Conservation (phyloP, 2,329 filamentous ascomycete species). For the Metarhizium sp. region DNA sequence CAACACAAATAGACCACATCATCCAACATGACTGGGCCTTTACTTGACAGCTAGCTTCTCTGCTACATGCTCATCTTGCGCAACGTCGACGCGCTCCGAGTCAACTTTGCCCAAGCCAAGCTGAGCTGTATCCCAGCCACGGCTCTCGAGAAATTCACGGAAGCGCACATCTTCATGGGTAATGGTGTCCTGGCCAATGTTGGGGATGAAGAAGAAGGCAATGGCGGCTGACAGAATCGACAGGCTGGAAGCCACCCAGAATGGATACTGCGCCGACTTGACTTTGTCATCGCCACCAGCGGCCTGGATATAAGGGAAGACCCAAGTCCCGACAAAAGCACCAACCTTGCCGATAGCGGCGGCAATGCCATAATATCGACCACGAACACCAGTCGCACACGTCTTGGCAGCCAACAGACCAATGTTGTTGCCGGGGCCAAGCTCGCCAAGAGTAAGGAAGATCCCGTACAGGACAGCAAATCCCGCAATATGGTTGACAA, state of each 20-base stretch:
- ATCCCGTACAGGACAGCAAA: conserved; percentile 28
- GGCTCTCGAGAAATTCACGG: conserved; percentile 57
- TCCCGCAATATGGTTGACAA: conserved; percentile 43
- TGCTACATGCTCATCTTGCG: not conserved
- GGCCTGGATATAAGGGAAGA: conserved; percentile 46
- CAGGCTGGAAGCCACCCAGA: conserved; percentile 72
- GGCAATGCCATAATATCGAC: conserved; percentile 61
- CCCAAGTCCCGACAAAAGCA: conserved; percentile 78
- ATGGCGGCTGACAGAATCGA: conserved; percentile 62
- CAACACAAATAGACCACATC: not conserved
- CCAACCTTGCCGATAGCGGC: conserved; percentile 68
- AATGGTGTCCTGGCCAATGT: conserved; percentile 81
- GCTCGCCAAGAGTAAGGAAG: conserved; percentile 29
- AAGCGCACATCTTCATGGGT: conserved; percentile 68
- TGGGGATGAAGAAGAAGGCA: conserved; percentile 56
- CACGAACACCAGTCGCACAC: conserved; percentile 76
- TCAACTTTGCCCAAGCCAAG: conserved; percentile 25
- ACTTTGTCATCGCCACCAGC: conserved; percentile 44
- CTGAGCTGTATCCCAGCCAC: conserved; percentile 66
- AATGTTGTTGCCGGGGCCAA: conserved; percentile 88
- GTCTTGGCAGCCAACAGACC: conserved; percentile 81
- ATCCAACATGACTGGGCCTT: not conserved
- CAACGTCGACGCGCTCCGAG: not conserved
- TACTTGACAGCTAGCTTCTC: not conserved
- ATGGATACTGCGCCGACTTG: conserved; percentile 71